phyloP scores from a whole-genome alignment of 2,329 filamentous ascomycete species.

The Cytospora piceicola region DNA sequence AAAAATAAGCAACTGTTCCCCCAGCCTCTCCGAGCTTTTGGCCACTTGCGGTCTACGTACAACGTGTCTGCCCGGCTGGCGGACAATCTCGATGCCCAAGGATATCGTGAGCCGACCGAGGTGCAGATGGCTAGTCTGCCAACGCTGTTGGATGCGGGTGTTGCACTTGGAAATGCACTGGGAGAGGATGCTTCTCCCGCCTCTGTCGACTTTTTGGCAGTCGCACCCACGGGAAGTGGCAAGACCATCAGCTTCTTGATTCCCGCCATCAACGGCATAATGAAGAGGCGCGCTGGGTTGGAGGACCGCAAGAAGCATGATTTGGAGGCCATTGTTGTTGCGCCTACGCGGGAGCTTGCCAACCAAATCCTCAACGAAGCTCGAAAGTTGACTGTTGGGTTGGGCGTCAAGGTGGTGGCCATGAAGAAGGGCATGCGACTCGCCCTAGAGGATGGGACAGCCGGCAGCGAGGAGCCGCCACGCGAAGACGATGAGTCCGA shows the following conservation, averaged over 20 bases:
- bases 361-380: slow-evolving; percentile 85
- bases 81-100: slow-evolving; percentile 81
- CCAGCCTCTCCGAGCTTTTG: slow-evolving; percentile 78
- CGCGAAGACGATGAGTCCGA: slow-evolving; percentile 42
- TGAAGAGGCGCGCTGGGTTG: slow-evolving; percentile 53
- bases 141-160: slow-evolving; percentile 66
- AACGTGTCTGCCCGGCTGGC: slow-evolving; percentile 73
- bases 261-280: slow-evolving; percentile 77
- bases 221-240: slow-evolving; percentile 93
- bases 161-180: slow-evolving; percentile 48
- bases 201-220: slow-evolving; percentile 75
- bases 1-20: slow-evolving; percentile 70
- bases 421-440: slow-evolving; percentile 87
- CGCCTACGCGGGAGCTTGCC: slow-evolving; percentile 78
- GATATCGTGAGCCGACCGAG: slow-evolving; percentile 86
- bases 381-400: slow-evolving; percentile 76
- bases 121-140: slow-evolving; percentile 89
- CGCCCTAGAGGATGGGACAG: slow-evolving; percentile 47
- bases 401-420: slow-evolving; percentile 75
- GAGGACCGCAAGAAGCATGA: slow-evolving; percentile 53
- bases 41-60: slow-evolving; percentile 71
- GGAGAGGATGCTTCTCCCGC: slow-evolving; percentile 41
- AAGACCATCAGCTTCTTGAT: slow-evolving; percentile 95
- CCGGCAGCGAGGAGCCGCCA: slow-evolving; percentile 45
- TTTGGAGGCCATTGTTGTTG: slow-evolving; percentile 71